Percentiles rank a stretch among this genome's conserved stretches.
Evolutionary conservation across 768 basidiomycete species (phyloP).

Genomic region (Crepidotus variabilis): DNA sequence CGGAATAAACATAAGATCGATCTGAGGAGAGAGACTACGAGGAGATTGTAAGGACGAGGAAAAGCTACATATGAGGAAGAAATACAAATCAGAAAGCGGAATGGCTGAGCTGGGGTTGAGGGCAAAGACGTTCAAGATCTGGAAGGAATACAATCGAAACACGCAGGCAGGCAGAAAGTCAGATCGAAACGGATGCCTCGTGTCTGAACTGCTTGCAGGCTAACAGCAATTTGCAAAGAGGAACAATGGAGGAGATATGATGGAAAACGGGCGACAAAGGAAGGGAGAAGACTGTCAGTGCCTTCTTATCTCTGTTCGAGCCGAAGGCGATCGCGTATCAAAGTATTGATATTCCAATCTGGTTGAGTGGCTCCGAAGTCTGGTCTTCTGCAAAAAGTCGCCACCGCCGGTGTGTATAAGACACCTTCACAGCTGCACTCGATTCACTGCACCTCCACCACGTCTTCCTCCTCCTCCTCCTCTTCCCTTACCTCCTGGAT

Average conservation of each 20-base stretch:
- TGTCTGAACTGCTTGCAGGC: neutral
- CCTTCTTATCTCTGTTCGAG: neutral
- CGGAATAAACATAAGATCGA: neutral
- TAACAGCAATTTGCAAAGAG: neutral
- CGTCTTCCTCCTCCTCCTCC: slow-evolving; percentile 1
- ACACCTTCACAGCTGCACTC: neutral
- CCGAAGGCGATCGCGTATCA: neutral
- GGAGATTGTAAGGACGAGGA: neutral
- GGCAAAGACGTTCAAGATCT: neutral
- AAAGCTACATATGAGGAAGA: neutral
- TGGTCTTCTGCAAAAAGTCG: neutral
- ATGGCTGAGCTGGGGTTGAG: neutral
- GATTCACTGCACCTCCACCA: neutral
- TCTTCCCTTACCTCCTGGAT: neutral
- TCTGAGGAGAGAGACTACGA: neutral
- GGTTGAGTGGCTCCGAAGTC: too few relatives aligned
- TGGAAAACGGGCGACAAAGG: neutral
- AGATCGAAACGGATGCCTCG: neutral
- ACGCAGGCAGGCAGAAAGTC: neutral
- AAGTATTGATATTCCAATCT: neutral
- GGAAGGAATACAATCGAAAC: neutral
- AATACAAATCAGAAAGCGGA: neutral
- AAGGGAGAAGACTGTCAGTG: neutral
- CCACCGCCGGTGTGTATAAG: neutral
- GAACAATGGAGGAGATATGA: neutral